Evolutionary conservation across 1,139 yeast species (phyloP), one percentile per base, ranked within the genome.

Genomic region (Blastobotrys proliferans): DNA sequence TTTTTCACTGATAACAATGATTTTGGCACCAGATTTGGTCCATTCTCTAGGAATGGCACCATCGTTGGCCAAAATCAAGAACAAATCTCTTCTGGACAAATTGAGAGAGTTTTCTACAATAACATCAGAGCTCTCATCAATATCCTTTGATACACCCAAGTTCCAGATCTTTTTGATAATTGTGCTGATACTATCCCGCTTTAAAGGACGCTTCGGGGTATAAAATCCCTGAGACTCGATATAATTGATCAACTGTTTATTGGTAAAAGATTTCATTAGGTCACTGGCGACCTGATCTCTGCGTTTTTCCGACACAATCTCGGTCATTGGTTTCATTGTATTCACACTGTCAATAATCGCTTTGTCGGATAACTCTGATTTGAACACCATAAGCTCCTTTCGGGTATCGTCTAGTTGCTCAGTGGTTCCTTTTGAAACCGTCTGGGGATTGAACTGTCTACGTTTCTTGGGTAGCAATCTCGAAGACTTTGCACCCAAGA

Each of bases 1-100:
- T 22, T 65, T 62, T 3, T 62, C 64, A 1, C 70, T 66, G 25
- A 63, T 58, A 21, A 79, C 67, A 4, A 70, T 63, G 38, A 80
- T 65, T 45, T 69, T 68, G 10, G 81, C 81, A 0, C 84, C 86
- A 8, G 76, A 66, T 43, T 77, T 66, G 3, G 78, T 66, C 67
- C 81, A 69, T 40, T 72, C 67, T 38, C 74, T 70, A 30, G 76
- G 63, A 28, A 76, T 56, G 22, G 62, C 60, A 4, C 79, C 81
- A 38, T 69, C 68, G 38, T 70, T 64, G 40, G 76, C 68, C 8
- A 76, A 57, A n/a, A 78, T 53, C 19, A 79, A 59, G 48, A 77
- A 77, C 45, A 76, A 53, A 37, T 78, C 80, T 17, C 71, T 60
- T 31, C 68, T 63, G 40, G 64, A 56, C 10, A 76, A 60, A 20